Evolutionary conservation across 2,329 filamentous ascomycete genomes (phyloP), one percentile per base, ranked within the genome.

Genomic region (Ceratocystis papillata): DNA sequence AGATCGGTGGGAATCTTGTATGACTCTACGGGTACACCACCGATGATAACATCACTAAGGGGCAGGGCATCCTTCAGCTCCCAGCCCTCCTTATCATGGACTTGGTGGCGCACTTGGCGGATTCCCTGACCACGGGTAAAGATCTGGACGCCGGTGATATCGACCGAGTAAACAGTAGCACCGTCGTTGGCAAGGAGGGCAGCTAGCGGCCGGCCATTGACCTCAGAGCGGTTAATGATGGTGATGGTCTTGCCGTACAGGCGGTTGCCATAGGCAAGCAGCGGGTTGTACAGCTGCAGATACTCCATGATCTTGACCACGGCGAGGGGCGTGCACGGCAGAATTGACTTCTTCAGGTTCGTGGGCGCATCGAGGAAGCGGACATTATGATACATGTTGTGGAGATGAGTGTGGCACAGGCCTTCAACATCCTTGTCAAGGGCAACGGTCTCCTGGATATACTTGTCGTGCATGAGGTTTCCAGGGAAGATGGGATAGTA

Each of bases 321-420:
- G 30, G 94, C 94, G 28, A 99, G 83, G 17, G 94, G 94, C 1
- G 94, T 99, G 80, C 94, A 99, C 4, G 94, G 94, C 64, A 99
- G 79, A 70, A 97, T 90, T 62, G 88, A 95, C 79, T 99, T 97
- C 75, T 90, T 89, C 67, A 79, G 81, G 75, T 90, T 89, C 55
- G 81, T 76, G 3, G 87, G 87, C 28, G 86, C 79, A 76, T 99
- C 94, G 66, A 99, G 81, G 79, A 92, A 97, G 70, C 94, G 90
- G 72, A 96, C 85, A 79, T 99, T 99, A 80, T 96, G 89, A 79
- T 97, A 99, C 92, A 99, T 96, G 82, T 99, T 99, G 83, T 93
- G 92, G 73, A 97, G 88, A 78, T 97, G 92, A 74, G 87, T 87
- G 77, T 96, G 93, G 71, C 88, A 90, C 67, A 99, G 84, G 45